Conservation (phyloP, 2,329 filamentous ascomycete genomes). For the Scedosporium apiospermum region DNA sequence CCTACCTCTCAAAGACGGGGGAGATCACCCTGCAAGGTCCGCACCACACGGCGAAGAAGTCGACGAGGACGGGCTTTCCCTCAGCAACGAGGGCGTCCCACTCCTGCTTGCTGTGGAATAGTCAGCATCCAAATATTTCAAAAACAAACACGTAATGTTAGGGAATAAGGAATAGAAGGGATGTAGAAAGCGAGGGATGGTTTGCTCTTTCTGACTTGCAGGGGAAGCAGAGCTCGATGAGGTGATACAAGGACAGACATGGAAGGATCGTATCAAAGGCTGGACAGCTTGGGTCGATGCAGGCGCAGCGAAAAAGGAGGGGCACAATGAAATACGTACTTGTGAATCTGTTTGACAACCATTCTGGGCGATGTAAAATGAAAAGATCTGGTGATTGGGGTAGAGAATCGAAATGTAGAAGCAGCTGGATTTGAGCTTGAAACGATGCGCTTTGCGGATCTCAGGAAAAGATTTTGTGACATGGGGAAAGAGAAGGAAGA, state of each 20-base stretch:
- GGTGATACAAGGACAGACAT: too few species aligned
- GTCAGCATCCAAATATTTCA: neutral
- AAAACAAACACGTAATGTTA: neutral
- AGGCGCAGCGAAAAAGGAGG: neutral
- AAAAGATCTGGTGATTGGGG: neutral
- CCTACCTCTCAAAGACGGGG: conserved; percentile 46
- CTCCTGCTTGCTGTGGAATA: conserved; percentile 2
- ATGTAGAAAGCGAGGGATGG: neutral
- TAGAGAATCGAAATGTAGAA: neutral
- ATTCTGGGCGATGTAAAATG: conserved; percentile 3
- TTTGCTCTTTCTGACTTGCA: too few species aligned
- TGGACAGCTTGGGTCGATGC: too few species aligned
- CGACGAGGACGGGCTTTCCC: conserved; percentile 62
- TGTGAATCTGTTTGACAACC: conserved; percentile 1
- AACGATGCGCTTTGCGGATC: neutral
- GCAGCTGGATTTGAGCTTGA: neutral
- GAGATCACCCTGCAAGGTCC: conserved; percentile 90
- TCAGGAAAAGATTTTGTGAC: conserved; percentile 3
- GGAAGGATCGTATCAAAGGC: too few species aligned
- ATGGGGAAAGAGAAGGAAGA: neutral
- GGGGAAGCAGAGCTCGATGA: too few species aligned
- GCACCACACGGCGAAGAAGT: conserved; percentile 88
- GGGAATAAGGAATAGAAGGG: neutral
- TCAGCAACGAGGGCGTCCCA: conserved; percentile 12
- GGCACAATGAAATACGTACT: neutral